Evolutionary conservation across 2,329 filamentous ascomycete species (phyloP), one percentile per base, ranked within the genome.

Genomic region (Aspergillus udagawae): DNA sequence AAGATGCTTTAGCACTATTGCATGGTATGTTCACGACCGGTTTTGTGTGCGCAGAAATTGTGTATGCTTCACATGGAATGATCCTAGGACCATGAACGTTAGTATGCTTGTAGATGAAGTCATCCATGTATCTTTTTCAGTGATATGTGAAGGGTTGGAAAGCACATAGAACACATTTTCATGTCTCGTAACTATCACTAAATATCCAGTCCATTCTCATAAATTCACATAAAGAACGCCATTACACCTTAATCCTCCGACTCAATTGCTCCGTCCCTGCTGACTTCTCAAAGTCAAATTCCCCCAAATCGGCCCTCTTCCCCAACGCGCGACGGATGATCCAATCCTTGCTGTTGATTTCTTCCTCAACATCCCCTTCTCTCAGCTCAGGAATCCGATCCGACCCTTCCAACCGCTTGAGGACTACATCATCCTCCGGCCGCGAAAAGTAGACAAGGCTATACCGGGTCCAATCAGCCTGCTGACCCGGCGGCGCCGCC

Each of bases 381-480:
- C 62, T 65, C 27, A 76, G 57, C 1, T 63, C 60, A 32, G 74
- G 72, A 55, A 77, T 75, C 10, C 62, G 60, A 49, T 65, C 54
- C 49, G 73, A 71, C 0, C 72, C 72, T 8, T 74, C 68, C 56
- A 79, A 51, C 42, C 74, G 66, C 57, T 70, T 75, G 63, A 82
- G 61, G 23, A 77, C 52, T 17, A 82, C 76, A 25, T 78, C 71
- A 67, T 82, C 77, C 63, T 77, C 79, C 3, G 81, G 81, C 60
- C 82, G 66, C 28, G 75, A 71, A 67, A 84, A 84, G 63, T 84
- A 84, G 9, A 83, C 82, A 21, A 84, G 61, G 67, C 80, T 83
- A 64, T 79, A 81, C 54, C 83, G 70, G 21, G 73, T 76, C 17
- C 54, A 58, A n/a, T 70, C 66, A 4, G 66, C 73, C 65, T 84